phyloP scores from a whole-genome alignment of 1,139 yeast genomes.

The Cylindricascospora bacillispora region DNA sequence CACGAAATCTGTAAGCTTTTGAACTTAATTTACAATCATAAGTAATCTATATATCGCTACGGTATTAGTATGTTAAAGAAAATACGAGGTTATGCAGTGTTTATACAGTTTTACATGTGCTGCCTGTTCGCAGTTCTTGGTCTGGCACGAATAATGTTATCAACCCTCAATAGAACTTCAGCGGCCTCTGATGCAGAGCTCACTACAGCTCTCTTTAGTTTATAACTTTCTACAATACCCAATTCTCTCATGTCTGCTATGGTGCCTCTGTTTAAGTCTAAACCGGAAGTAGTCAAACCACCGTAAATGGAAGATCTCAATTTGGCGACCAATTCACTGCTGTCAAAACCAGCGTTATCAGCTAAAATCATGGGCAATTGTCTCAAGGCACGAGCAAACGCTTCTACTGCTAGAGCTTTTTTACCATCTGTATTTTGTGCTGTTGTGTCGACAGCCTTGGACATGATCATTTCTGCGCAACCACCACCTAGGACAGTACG shows the following conservation, averaged over 20 bases:
- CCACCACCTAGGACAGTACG: constrained; percentile 97
- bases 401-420: constrained; percentile 86
- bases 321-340: constrained; percentile 83
- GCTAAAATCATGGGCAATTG: constrained; percentile 92
- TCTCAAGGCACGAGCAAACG: constrained; percentile 87
- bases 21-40: no score
- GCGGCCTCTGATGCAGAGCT: constrained; percentile 95
- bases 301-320: constrained; percentile 85
- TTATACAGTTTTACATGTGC: constrained; percentile 20
- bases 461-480: constrained; percentile 96
- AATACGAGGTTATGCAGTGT: no score
- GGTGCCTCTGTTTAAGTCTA: constrained; percentile 70
- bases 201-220: constrained; percentile 89
- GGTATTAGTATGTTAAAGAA: no score
- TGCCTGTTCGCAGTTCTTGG: constrained; percentile 91
- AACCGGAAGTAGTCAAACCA: constrained; percentile 85
- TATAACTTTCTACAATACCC: constrained; percentile 87
- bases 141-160: constrained; percentile 89
- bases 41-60: no score
- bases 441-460: constrained; percentile 90
- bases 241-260: constrained; percentile 90
- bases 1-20: no score
- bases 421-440: constrained; percentile 93
- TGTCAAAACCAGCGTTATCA: constrained; percentile 94
- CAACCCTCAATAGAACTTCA: constrained; percentile 86